phyloP scores from a whole-genome alignment of 1,284 basidiomycete genomes.

The Melampsora americana region DNA sequence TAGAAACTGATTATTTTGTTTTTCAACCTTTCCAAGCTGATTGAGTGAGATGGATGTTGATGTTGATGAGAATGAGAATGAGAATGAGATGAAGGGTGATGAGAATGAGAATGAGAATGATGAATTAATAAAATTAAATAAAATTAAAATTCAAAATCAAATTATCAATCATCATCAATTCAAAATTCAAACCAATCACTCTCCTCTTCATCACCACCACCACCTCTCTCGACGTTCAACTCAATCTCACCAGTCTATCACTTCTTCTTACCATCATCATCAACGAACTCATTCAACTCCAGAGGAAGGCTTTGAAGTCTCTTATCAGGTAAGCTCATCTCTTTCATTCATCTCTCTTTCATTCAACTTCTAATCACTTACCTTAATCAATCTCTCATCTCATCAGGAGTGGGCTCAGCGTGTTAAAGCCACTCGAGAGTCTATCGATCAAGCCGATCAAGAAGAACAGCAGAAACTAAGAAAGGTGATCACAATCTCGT shows the following conservation, averaged over 20 bases:
- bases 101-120: too few relatives aligned
- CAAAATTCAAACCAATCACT: too few relatives aligned
- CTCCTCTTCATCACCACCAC: too few relatives aligned
- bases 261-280: not conserved
- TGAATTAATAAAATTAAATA: too few relatives aligned
- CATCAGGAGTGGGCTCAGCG: not conserved
- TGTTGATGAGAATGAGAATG: too few relatives aligned
- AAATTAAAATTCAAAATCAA: too few relatives aligned
- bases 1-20: too few relatives aligned
- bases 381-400: not conserved
- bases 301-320: not conserved
- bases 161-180: too few relatives aligned
- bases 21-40: too few relatives aligned
- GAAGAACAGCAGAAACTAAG: constrained; percentile 13
- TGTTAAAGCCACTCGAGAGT: constrained; percentile 6
- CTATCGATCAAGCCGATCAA: constrained; percentile 8
- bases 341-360: not conserved
- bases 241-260: not conserved
- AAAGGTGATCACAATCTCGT: not conserved
- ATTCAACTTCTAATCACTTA: not conserved
- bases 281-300: not conserved
- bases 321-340: not conserved
- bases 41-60: too few relatives aligned
- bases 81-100: too few relatives aligned
- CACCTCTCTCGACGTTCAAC: not conserved